Base-by-base conservation (phyloP, 768 basidiomycete genomes). In the Dioszegia hungarica region DNA sequence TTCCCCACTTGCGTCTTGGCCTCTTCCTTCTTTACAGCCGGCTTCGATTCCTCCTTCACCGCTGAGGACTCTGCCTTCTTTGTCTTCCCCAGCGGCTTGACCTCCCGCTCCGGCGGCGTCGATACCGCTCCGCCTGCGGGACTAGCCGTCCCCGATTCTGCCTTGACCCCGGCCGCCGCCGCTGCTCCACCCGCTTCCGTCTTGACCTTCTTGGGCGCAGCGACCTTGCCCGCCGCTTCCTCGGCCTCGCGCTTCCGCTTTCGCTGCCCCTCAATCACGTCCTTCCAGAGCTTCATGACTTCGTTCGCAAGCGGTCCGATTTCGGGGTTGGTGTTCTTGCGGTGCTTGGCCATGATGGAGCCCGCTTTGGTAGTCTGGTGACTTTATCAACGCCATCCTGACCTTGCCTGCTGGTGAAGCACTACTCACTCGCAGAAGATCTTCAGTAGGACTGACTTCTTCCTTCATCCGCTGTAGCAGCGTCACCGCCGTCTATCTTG, bases 301-400 rank as follows among this genome's bases (percentile, higher is more conserved):
- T 73, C 67, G 20, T 71, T 74, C 8, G 73, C 75, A 3, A 73
- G 47, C 3, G 52, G 31, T 15, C 63, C 51, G 37, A 74, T 49
- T 4, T 56, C 57, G 9, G 66, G 39, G 1, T 57, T 49, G 17
- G 68, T 11, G 51, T 62, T 54, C 39, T 64, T 69, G 11, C 70
- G 65, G 12, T 70, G 67, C 56, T 74, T 73, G 28, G 66, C 72
- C 43, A 76, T 58, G 4, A 66, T 63, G 15, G 68, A 63, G 46
- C 75, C 75, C 15, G 73, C 71, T 70, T 70, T 74, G 9, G 75
- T 66, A n/a, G 69, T 54, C 75, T 76, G n/a, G n/a, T n/a, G n/a
- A 44, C 2, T 27, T 47, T n/a, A 9, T 15, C n/a, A 47, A 57
- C 43, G 60, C 40, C 33, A 36, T 43, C 22, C 14, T 11, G n/a